phyloP scores from a whole-genome alignment of 1,284 basidiomycete genomes.

The Ganoderma meredithae region DNA sequence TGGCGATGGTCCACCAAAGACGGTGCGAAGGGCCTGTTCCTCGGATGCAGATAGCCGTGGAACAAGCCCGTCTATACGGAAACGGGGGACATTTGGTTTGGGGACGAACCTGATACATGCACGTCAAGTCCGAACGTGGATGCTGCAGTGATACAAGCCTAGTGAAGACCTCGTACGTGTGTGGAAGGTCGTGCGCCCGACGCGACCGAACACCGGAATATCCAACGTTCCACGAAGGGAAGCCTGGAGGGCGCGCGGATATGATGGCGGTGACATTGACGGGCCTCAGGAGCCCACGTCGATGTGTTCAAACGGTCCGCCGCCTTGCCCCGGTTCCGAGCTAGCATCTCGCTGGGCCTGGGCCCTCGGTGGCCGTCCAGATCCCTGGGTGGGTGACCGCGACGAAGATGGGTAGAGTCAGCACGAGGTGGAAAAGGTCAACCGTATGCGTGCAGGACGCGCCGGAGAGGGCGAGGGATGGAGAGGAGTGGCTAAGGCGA shows the following conservation, averaged over 20 bases:
- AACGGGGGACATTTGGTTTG: background rate
- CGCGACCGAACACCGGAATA: background rate
- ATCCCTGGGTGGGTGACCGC: background rate
- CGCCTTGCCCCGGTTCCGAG: background rate
- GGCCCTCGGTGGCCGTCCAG: background rate
- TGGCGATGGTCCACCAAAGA: background rate
- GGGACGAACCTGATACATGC: background rate
- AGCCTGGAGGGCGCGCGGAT: slow-evolving; percentile 1
- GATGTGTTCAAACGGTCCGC: background rate
- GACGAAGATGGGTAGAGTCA: background rate
- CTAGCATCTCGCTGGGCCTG: background rate
- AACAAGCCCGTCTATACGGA: background rate
- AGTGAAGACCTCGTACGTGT: background rate
- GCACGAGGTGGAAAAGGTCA: background rate
- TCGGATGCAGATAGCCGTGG: background rate
- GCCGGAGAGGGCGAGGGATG: background rate
- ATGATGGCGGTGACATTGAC: background rate
- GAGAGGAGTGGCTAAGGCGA: slow-evolving; percentile 1
- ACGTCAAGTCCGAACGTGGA: background rate
- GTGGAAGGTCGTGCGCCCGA: background rate
- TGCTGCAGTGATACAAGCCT: background rate
- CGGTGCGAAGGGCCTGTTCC: background rate
- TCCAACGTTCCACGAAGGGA: background rate
- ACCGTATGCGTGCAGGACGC: background rate
- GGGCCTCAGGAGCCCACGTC: slow-evolving; percentile 2